These are phyloP conservation scores for Gardenia jasminoides DNA, from an alignment of 257 asterid species.

Conservation along the genomic window DNA sequence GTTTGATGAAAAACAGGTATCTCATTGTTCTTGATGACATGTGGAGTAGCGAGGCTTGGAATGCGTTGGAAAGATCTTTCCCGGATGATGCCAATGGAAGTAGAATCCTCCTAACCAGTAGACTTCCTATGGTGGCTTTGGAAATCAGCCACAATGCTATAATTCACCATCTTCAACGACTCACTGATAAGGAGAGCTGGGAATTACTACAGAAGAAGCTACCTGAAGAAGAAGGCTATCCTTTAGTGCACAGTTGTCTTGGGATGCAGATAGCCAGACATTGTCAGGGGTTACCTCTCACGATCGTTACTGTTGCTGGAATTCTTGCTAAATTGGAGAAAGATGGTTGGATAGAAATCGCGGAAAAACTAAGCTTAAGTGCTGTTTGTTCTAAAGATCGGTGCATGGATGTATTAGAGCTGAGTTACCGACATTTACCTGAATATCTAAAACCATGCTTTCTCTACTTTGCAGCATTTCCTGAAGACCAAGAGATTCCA, in stretches of 20 bases:
- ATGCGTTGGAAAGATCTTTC: neutral
- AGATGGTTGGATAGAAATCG: neutral
- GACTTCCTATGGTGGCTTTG: neutral
- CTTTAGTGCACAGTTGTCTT: neutral
- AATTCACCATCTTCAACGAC: neutral
- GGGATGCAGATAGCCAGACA: neutral
- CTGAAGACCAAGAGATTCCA: neutral
- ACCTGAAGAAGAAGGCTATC: neutral
- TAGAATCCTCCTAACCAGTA: constrained; percentile 12
- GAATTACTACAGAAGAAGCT: neutral
- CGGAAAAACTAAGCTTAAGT: neutral
- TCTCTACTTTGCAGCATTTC: constrained; percentile 9
- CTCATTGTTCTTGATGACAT: constrained; percentile 19
- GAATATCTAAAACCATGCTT: constrained; percentile 4
- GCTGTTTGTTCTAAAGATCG: neutral
- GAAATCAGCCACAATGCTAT: neutral
- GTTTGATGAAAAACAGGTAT: neutral
- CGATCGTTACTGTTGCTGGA: neutral
- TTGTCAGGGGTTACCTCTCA: neutral
- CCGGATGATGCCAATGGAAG: constrained; percentile 12
- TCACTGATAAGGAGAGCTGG: neutral
- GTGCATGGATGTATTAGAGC: neutral
- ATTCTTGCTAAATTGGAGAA: neutral
- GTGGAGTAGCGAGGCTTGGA: constrained; percentile 13
- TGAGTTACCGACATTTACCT: constrained; percentile 12